Evolutionary conservation across 2,329 filamentous ascomycete species (phyloP).

Genomic region (Emergomyces pasteurianus): DNA sequence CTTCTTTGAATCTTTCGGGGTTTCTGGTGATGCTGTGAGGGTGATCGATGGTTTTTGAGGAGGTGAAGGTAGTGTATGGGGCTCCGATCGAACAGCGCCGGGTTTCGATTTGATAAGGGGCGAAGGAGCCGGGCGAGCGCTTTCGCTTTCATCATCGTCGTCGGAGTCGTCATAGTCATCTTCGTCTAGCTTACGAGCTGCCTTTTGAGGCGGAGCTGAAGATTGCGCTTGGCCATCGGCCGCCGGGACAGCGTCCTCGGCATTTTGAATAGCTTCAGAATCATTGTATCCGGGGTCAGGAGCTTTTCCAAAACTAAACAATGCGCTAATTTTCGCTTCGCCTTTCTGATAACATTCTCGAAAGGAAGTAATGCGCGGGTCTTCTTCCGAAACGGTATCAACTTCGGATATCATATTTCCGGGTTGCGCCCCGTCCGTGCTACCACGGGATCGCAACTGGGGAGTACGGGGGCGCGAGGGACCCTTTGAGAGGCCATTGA

Average conservation of each 20-base stretch:
- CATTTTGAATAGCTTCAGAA: constrained; percentile 38
- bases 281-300: constrained; percentile 21
- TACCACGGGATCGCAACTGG: constrained; percentile 31
- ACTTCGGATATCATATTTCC: constrained; percentile 38
- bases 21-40: constrained; percentile 50
- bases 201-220: constrained; percentile 40
- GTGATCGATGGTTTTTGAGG: constrained; percentile 57
- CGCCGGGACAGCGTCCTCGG: constrained; percentile 26
- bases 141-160: constrained; percentile 47
- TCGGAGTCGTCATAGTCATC: constrained; percentile 61
- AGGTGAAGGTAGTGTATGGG: constrained; percentile 49
- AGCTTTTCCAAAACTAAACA: constrained; percentile 49
- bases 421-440: constrained; percentile 36
- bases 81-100: constrained; percentile 40
- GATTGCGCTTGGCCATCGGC: constrained; percentile 37
- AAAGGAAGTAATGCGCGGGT: constrained; percentile 58
- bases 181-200: constrained; percentile 64
- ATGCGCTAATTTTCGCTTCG: constrained; percentile 61
- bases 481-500: constrained; percentile 33
- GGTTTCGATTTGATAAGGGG: constrained; percentile 40
- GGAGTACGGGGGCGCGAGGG: constrained; percentile 34
- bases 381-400: constrained; percentile 51
- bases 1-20: constrained; percentile 43
- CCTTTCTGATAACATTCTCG: constrained; percentile 63
- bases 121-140: constrained; percentile 32